phyloP scores from a whole-genome alignment of 140 eudicot species.

The Stevia rebaudiana region DNA sequence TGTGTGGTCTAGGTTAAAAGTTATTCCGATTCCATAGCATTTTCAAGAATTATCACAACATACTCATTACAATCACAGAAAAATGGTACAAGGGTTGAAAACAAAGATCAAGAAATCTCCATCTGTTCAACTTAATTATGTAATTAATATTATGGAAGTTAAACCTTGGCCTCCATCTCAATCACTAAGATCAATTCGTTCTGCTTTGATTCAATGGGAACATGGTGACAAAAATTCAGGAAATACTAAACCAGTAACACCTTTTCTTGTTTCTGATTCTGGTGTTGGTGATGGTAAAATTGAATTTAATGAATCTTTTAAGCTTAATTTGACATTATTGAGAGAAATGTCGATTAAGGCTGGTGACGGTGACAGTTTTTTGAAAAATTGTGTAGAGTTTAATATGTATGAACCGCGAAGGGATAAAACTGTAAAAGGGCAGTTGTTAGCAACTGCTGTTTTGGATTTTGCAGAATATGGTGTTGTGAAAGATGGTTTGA shows the following conservation, averaged over 20 bases:
- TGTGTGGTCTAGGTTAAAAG: too few relatives aligned
- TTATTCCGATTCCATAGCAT: constrained; percentile 10
- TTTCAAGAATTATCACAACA: neutral
- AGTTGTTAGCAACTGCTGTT: constrained; percentile 67
- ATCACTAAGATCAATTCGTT: constrained; percentile 63
- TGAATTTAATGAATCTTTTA: constrained; percentile 71
- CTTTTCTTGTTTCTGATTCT: constrained; percentile 53
- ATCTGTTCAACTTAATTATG: constrained; percentile 52
- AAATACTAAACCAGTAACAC: constrained; percentile 56
- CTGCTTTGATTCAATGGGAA: constrained; percentile 80
- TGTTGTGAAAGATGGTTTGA: constrained; percentile 50
- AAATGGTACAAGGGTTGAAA: constrained; percentile 59
- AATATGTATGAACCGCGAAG: constrained; percentile 85
- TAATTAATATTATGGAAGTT: constrained; percentile 58
- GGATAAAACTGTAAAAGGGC: constrained; percentile 76
- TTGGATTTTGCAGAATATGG: constrained; percentile 85
- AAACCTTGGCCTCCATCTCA: constrained; percentile 99
- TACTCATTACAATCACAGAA: neutral
- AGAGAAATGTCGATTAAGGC: constrained; percentile 58
- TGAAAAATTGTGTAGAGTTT: constrained; percentile 72
- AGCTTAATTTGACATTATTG: constrained; percentile 47
- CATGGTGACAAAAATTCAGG: constrained; percentile 66
- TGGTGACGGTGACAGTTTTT: constrained; percentile 46
- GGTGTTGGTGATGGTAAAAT: constrained; percentile 72
- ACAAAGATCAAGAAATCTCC: constrained; percentile 51